Conservation (phyloP, 2,329 filamentous ascomycete genomes). For the Myrmaecium sp. region DNA sequence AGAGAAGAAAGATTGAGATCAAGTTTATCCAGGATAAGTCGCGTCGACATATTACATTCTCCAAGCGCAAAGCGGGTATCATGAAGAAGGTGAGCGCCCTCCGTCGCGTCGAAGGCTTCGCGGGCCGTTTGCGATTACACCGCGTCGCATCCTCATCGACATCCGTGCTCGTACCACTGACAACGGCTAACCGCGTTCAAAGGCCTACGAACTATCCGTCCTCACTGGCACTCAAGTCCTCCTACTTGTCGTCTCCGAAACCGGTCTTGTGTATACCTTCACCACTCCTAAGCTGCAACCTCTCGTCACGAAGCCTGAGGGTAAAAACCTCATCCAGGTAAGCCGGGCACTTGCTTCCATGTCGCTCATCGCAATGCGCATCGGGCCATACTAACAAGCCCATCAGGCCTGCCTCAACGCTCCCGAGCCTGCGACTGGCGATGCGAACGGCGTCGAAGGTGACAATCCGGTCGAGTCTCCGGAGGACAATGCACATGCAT, state of each 20-base stretch:
- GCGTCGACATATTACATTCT: constrained; percentile 97
- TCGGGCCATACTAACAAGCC: constrained; percentile 17
- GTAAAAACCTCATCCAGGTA: constrained; percentile 99
- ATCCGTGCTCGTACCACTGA: constrained; percentile 3
- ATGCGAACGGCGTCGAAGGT: constrained; percentile 42
- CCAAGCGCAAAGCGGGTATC: constrained; percentile 98
- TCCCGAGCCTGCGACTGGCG: constrained; percentile 68
- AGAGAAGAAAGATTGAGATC: constrained; percentile 99
- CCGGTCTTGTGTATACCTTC: constrained; percentile 93
- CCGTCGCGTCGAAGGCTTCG: constrained; percentile 6
- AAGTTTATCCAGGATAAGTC: constrained; percentile 99
- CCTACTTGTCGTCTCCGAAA: constrained; percentile 91
- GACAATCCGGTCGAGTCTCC: constrained; percentile 59
- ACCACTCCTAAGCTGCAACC: constrained; percentile 97
- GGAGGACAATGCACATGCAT: constrained; percentile 65
- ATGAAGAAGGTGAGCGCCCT: constrained; percentile 86
- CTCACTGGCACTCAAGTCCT: constrained; percentile 96
- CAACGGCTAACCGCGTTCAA: constrained; percentile 10
- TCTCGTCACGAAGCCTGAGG: constrained; percentile 92
- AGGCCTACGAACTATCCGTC: constrained; percentile 96
- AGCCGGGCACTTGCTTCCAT: constrained; percentile 11
- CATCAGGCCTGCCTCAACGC: constrained; percentile 88
- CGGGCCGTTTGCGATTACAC: constrained; percentile 10
- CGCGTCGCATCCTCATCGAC: constrained; percentile 13
- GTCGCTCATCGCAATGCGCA: constrained; percentile 4